Evolutionary conservation across 2,329 filamentous ascomycete genomes (phyloP).

Genomic region (Aureobasidium namibiae): DNA sequence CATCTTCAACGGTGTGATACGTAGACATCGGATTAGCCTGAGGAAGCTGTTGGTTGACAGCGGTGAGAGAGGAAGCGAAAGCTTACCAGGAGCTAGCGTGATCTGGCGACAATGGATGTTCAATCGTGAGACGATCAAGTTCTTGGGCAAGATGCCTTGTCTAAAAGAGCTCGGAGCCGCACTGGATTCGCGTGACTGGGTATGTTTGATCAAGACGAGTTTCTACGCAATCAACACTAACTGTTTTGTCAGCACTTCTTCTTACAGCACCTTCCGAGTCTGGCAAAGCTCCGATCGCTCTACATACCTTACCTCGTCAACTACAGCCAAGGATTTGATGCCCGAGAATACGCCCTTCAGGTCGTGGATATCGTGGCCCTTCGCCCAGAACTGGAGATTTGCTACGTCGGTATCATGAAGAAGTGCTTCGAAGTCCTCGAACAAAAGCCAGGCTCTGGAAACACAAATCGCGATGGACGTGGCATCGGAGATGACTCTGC

Average conservation of each 20-base stretch:
- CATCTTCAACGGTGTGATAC: conserved; percentile 63
- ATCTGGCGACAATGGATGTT: conserved; percentile 65
- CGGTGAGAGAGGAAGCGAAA: conserved; percentile 44
- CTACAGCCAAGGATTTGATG: conserved; percentile 48
- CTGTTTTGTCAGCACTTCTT: conserved; percentile 57
- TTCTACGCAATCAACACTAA: background rate
- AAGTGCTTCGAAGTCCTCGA: conserved; percentile 82
- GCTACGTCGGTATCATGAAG: conserved; percentile 65
- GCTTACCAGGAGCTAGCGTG: conserved; percentile 27
- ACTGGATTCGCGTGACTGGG: conserved; percentile 71
- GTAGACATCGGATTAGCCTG: conserved; percentile 62
- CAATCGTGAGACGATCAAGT: conserved; percentile 59
- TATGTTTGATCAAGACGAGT: conserved; percentile 35
- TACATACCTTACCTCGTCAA: conserved; percentile 62
- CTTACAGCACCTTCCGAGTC: conserved; percentile 62
- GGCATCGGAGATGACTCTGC: background rate
- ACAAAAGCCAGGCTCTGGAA: conserved; percentile 33
- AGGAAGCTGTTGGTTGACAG: conserved; percentile 69
- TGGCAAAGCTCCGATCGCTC: conserved; percentile 61
- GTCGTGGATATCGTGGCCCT: conserved; percentile 71
- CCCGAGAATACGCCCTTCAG: conserved; percentile 65
- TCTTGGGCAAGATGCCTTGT: conserved; percentile 65
- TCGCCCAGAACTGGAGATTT: conserved; percentile 66
- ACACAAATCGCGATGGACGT: background rate
- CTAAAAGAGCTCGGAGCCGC: conserved; percentile 64